Conservation (phyloP, 345 rosid genomes). For the Eucalyptus microcorys region DNA sequence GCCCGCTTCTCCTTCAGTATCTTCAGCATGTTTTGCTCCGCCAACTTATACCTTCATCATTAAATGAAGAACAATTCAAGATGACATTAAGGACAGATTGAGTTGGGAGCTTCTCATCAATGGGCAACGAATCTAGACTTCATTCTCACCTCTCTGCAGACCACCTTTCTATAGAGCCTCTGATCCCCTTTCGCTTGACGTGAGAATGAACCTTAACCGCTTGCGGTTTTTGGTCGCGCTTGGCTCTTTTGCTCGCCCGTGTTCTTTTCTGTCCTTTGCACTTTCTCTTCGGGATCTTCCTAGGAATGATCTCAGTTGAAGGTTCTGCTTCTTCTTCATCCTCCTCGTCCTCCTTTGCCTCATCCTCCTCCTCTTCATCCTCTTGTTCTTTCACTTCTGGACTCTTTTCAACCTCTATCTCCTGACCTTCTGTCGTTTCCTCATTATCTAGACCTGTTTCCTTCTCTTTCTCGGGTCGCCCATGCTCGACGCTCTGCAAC, state of each 20-base stretch:
- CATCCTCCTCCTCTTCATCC: neutral
- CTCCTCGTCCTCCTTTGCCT: slow-evolving; percentile 2
- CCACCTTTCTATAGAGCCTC: slow-evolving; percentile 58
- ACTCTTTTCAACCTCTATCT: neutral
- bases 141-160: slow-evolving; percentile 50
- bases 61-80: neutral
- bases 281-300: slow-evolving; percentile 24
- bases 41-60: slow-evolving; percentile 54
- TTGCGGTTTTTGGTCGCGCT: slow-evolving; percentile 5
- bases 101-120: neutral
- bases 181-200: slow-evolving; percentile 16
- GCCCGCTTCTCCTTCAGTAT: slow-evolving; percentile 78
- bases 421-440: neutral
- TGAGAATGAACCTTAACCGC: slow-evolving; percentile 11
- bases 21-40: slow-evolving; percentile 78
- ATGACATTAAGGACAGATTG: neutral
- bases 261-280: slow-evolving; percentile 4
- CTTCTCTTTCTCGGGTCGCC: neutral
- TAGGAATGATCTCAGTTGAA: neutral
- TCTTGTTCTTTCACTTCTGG: neutral
- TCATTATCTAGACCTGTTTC: neutral
- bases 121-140: neutral
- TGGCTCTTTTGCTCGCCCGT: slow-evolving; percentile 13
- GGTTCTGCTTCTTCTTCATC: neutral
- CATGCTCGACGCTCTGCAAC: neutral